These are phyloP conservation scores for Ceratocystis destructans DNA, from an alignment of 2,329 filamentous ascomycete genomes.

Conservation along the genomic window DNA sequence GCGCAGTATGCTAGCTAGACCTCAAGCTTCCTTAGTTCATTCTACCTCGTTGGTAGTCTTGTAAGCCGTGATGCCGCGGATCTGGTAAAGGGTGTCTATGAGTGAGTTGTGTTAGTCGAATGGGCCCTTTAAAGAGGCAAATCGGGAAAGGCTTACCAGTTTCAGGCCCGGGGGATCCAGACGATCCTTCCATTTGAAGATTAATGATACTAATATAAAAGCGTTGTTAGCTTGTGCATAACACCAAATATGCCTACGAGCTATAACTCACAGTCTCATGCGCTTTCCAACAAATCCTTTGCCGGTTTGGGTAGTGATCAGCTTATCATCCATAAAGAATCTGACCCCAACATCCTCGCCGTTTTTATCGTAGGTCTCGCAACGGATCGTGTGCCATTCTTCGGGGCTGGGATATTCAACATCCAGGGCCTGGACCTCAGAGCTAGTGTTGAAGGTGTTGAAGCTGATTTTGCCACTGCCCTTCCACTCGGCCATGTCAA, in stretches of 20 bases:
- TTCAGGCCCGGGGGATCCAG: slow-evolving; percentile 30
- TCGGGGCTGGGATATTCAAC: slow-evolving; percentile 34
- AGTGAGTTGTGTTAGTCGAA: not conserved
- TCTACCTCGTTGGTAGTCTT: not conserved
- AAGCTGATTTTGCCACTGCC: slow-evolving; percentile 42
- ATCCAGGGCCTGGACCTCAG: slow-evolving; percentile 33
- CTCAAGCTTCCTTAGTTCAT: not conserved
- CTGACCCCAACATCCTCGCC: slow-evolving; percentile 38
- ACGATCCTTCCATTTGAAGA: slow-evolving; percentile 35
- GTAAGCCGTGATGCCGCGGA: slow-evolving; percentile 8
- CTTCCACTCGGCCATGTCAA: slow-evolving; percentile 49
- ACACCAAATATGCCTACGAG: not conserved
- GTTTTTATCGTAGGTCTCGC: slow-evolving; percentile 38
- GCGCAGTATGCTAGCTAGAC: not conserved
- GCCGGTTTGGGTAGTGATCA: slow-evolving; percentile 38
- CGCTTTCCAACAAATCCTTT: slow-evolving; percentile 35
- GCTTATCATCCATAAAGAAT: slow-evolving; percentile 40
- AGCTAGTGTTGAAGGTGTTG: slow-evolving; percentile 41
- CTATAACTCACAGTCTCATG: slow-evolving; percentile 30
- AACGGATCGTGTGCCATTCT: slow-evolving; percentile 37
- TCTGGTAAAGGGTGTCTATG: slow-evolving; percentile 12
- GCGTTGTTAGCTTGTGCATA: not conserved
- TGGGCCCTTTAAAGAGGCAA: not conserved
- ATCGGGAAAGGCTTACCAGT: slow-evolving; percentile 14
- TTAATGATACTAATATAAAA: slow-evolving; percentile 29